phyloP scores from a whole-genome alignment of 257 asterid genomes.

The Voacanga thouarsii region DNA sequence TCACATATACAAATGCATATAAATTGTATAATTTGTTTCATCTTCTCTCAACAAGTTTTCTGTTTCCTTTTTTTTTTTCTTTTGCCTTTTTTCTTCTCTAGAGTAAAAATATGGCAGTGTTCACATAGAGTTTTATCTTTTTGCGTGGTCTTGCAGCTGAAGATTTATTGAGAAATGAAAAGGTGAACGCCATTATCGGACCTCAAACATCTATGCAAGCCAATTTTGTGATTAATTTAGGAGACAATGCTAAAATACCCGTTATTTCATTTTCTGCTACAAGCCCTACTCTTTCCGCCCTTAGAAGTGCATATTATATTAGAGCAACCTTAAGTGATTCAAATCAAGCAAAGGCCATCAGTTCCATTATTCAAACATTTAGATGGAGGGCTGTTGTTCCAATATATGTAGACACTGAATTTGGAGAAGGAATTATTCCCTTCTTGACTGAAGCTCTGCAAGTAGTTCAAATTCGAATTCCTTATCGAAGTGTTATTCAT shows the following conservation, averaged over 20 bases:
- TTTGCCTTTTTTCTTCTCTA: too few relatives aligned
- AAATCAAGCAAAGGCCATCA: neutral
- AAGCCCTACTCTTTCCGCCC: slow-evolving; percentile 10
- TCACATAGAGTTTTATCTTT: too few relatives aligned
- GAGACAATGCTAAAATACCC: slow-evolving; percentile 10
- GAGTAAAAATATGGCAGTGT: too few relatives aligned
- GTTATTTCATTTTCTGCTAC: slow-evolving; percentile 17
- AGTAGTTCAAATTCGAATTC: slow-evolving; percentile 31
- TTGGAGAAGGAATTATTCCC: slow-evolving; percentile 44
- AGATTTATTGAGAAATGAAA: neutral
- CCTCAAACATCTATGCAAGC: slow-evolving; percentile 12
- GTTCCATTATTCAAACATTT: slow-evolving; percentile 11
- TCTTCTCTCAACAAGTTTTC: too few relatives aligned
- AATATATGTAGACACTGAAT: slow-evolving; percentile 41
- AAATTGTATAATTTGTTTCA: too few relatives aligned
- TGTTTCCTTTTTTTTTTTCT: too few relatives aligned
- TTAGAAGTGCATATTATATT: slow-evolving; percentile 8
- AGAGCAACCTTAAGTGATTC: slow-evolving; percentile 10
- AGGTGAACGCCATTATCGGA: slow-evolving; percentile 13
- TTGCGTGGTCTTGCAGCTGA: neutral
- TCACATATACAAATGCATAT: too few relatives aligned
- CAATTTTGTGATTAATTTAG: slow-evolving; percentile 3
- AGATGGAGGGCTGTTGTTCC: slow-evolving; percentile 40
- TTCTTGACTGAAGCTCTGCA: slow-evolving; percentile 39
- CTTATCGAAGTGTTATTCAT: slow-evolving; percentile 37